These are phyloP conservation scores for Babesia ovata DNA, from an alignment of 169 alveolate genomes.

Conservation along the genomic window DNA sequence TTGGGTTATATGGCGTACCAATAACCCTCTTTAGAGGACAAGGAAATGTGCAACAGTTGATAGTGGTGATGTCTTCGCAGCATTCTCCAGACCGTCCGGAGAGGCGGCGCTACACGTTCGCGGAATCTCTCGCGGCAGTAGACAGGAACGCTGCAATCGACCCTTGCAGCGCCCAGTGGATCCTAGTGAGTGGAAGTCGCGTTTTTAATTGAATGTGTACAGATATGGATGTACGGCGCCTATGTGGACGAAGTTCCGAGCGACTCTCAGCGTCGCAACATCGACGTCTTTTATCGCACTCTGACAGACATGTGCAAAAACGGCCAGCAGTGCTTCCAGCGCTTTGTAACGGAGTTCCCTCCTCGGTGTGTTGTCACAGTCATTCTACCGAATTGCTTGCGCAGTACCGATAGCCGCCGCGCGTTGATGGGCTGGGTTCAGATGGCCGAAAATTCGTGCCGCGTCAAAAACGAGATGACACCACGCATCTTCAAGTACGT, in stretches of 20 bases:
- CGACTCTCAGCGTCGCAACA: conserved; percentile 38
- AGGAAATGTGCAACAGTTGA: background rate
- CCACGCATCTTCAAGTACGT: conserved; percentile 49
- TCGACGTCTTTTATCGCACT: conserved; percentile 57
- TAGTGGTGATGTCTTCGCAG: background rate
- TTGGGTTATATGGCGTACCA: background rate
- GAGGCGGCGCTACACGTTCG: conserved; percentile 47
- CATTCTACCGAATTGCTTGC: background rate
- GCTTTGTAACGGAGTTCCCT: conserved; percentile 43
- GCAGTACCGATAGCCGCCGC: conserved; percentile 55
- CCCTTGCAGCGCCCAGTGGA: conserved; percentile 73
- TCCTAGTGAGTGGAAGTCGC: conserved; percentile 26
- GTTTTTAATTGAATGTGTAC: background rate
- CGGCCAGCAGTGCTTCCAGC: conserved; percentile 46
- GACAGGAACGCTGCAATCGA: conserved; percentile 60
- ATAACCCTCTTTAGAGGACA: too few species aligned
- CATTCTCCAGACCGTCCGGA: background rate
- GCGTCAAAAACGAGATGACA: conserved; percentile 59
- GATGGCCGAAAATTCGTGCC: conserved; percentile 68
- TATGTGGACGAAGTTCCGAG: conserved; percentile 56
- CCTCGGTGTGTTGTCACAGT: conserved; percentile 32
- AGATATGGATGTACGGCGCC: conserved; percentile 70
- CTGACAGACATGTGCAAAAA: conserved; percentile 61
- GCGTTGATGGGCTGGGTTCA: conserved; percentile 65
- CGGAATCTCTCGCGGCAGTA: conserved; percentile 52